Conservation (phyloP, 352 stramenopile genomes). For the Phytopythium ostracodes region DNA sequence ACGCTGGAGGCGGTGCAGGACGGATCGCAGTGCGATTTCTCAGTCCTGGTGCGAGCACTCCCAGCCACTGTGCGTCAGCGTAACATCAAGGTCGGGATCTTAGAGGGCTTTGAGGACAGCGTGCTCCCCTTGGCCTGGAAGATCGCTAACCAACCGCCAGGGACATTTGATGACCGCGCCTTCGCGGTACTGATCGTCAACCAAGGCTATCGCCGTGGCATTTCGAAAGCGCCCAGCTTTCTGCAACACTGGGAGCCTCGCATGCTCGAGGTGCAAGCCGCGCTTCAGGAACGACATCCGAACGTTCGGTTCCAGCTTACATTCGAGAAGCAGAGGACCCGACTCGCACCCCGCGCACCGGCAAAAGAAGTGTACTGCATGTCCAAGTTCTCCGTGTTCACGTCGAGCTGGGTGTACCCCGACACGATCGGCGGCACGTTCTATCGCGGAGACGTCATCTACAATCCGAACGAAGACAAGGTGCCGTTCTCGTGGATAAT, state of each 20-base stretch:
- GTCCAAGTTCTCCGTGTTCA: constrained; percentile 42
- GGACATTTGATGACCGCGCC: constrained; percentile 14
- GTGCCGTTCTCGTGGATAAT: constrained; percentile 24
- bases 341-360: constrained; percentile 4
- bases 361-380: constrained; percentile 20
- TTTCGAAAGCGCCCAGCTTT: constrained; percentile 12
- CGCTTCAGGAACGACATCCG: constrained; percentile 24
- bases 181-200: constrained; percentile 43
- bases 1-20: constrained; percentile 24
- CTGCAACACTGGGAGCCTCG: constrained; percentile 24
- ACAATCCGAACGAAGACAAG: constrained; percentile 14
- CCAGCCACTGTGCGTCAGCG: constrained; percentile 28
- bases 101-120: constrained; percentile 26
- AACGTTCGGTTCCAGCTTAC: constrained; percentile 36
- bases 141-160: constrained; percentile 18
- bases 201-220: constrained; percentile 24
- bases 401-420: constrained; percentile 29
- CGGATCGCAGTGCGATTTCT: constrained; percentile 14
- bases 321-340: constrained; percentile 24
- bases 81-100: constrained; percentile 38
- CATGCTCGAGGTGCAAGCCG: constrained; percentile 14
- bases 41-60: constrained; percentile 23
- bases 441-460: constrained; percentile 33
- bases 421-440: constrained; percentile 37
- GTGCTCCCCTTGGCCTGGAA: constrained; percentile 27